Base-by-base conservation (phyloP, 208 protist genomes). In the Angomonas ambiguus region DNA sequence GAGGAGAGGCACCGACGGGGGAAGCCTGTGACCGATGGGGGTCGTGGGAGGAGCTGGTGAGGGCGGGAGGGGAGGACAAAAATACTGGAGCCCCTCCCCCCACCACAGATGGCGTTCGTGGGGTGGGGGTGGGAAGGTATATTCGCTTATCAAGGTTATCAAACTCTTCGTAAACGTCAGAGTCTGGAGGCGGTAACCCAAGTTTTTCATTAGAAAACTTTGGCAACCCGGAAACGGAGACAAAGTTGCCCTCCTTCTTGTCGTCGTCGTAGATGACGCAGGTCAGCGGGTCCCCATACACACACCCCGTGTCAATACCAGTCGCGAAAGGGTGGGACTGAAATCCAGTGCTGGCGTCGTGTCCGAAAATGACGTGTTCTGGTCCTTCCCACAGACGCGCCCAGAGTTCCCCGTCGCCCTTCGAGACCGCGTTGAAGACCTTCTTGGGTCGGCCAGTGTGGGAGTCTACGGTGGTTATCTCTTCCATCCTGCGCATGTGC, bases 281-380 rank as follows among this genome's bases (percentile, higher is more conserved):
- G 5, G 89, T 97, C 20, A 97, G 78, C 8, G 77, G 63, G 24
- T 80, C 66, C 38, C 92, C 92, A 66, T 97, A 97, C 22, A 92
- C 87, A 55, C 92, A 97, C 42, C 92, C 92, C 16, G 88, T 95
- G 67, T 97, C 92, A 62, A 97, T 88, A 65, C 92, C 92, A 38
- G 67, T 81, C 28, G 88, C 87, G 60, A 80, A 76, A n/a, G 75
- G 66, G 49, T 91, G 72, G 22, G 70, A 31, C 71, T 97, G 92
- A 32, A 95, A 87, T 32, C 87, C 87, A 18, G 74, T 67, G 55
- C 71, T 76, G 18, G 92, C 92, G 63, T 95, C 92, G 74, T 97
- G 92, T 10, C 92, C 92, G 62, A 97, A 97, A 31, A 96, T 75
- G 30, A 96, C 79, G 42, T 64, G 76, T 65, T 94, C 85, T 2